phyloP scores from a whole-genome alignment of 768 basidiomycete genomes.

The Suillus subaureus region DNA sequence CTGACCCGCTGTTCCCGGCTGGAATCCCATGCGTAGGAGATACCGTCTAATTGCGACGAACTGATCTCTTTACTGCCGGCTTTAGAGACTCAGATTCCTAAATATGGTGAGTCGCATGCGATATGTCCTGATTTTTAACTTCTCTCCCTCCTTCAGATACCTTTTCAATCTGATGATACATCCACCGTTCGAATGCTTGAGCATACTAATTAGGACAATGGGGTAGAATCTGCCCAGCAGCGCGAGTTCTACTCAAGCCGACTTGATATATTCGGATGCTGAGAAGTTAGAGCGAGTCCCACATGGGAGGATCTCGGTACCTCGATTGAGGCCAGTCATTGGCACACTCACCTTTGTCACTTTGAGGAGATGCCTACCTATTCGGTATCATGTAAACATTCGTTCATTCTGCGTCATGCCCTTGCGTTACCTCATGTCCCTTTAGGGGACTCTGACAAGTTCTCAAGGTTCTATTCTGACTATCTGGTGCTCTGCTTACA shows the following conservation, averaged over 20 bases:
- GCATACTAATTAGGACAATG: neutral
- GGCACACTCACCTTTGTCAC: neutral
- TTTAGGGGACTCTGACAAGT: neutral
- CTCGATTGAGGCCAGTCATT: neutral
- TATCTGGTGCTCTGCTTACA: neutral
- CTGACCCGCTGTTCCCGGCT: neutral
- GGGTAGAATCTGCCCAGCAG: neutral
- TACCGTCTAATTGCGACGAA: neutral
- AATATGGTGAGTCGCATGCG: neutral
- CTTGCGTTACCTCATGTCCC: neutral
- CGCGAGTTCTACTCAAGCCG: neutral
- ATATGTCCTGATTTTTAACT: neutral
- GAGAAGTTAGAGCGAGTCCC: neutral
- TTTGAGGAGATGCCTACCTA: neutral
- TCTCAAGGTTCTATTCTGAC: constrained; percentile 2
- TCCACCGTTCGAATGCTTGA: too few species aligned
- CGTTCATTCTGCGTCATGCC: neutral
- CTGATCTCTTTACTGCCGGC: neutral
- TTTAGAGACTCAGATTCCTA: neutral
- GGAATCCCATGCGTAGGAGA: neutral
- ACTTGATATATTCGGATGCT: neutral
- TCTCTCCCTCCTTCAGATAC: neutral
- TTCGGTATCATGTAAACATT: neutral
- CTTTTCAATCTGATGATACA: neutral
- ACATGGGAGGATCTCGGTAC: neutral